Conservation (phyloP, 2,329 filamentous ascomycete genomes). For the Beauveria varroae region DNA sequence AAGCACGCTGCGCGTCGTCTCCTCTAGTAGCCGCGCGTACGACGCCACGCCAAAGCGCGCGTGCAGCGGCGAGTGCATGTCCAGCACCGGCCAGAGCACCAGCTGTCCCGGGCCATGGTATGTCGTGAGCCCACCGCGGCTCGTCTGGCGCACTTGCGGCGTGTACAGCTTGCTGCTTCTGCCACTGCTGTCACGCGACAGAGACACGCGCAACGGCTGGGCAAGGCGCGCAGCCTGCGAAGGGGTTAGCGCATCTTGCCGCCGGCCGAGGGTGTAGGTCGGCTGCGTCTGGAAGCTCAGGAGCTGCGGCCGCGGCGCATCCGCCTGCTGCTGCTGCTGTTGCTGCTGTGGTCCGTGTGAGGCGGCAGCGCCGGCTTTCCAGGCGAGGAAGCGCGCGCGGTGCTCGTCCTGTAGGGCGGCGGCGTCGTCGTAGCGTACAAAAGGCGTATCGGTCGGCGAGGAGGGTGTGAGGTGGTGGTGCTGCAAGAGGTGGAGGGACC, state of each 20-base stretch:
- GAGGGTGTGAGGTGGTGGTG: constrained; percentile 24
- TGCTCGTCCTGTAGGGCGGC: constrained; percentile 26
- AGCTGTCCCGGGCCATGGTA: constrained; percentile 94
- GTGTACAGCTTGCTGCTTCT: constrained; percentile 21
- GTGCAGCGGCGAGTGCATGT: constrained; percentile 56
- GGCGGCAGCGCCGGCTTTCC: constrained; percentile 26
- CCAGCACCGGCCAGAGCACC: constrained; percentile 87
- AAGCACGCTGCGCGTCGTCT: constrained; percentile 63
- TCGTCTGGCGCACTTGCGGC: constrained; percentile 61
- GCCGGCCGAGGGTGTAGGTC: constrained; percentile 84
- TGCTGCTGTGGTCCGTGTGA: constrained; percentile 11
- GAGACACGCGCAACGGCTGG: constrained; percentile 29
- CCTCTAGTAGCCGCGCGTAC: constrained; percentile 74
- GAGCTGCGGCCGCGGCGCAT: constrained; percentile 57
- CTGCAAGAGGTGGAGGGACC: constrained; percentile 17
- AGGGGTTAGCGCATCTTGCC: constrained; percentile 51
- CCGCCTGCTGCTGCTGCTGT: background rate
- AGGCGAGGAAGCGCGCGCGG: constrained; percentile 26
- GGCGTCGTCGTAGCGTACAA: constrained; percentile 26
- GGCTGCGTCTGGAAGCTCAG: constrained; percentile 77
- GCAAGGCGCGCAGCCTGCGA: constrained; percentile 38
- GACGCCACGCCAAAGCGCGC: constrained; percentile 57
- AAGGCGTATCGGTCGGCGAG: constrained; percentile 11
- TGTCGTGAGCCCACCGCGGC: constrained; percentile 84
- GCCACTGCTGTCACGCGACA: constrained; percentile 17